Conservation (phyloP, 345 rosid species). For the Boechera divaricarpa region DNA sequence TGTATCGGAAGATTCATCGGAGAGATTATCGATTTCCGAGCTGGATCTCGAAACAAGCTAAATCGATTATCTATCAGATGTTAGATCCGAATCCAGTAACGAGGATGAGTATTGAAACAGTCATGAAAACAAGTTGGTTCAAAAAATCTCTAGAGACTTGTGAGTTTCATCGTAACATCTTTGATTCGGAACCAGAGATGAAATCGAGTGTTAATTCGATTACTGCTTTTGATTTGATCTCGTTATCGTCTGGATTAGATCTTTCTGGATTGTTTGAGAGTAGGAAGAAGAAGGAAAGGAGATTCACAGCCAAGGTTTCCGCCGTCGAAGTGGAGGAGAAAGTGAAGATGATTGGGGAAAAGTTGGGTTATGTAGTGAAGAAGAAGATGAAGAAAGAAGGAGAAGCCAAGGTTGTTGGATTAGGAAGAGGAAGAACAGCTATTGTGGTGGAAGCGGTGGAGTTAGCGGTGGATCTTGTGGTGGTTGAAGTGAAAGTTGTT, state of each 20-base stretch:
- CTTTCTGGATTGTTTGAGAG: slow-evolving; percentile 76
- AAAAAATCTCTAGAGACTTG: slow-evolving; percentile 50
- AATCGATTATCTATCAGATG: slow-evolving; percentile 63
- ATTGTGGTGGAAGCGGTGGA: slow-evolving; percentile 57
- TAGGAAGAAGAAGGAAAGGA: slow-evolving; percentile 54
- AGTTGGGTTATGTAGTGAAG: slow-evolving; percentile 69
- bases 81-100: slow-evolving; percentile 83
- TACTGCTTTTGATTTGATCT: slow-evolving; percentile 83
- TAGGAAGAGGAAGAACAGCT: slow-evolving; percentile 65
- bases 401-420: slow-evolving; percentile 43
- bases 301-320: slow-evolving; percentile 65
- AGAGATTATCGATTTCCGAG: slow-evolving; percentile 73
- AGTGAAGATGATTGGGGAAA: slow-evolving; percentile 64
- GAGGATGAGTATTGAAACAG: slow-evolving; percentile 66
- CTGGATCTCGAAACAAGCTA: slow-evolving; percentile 65
- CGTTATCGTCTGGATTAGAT: slow-evolving; percentile 74
- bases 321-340: slow-evolving; percentile 61
- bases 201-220: slow-evolving; percentile 39
- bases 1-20: slow-evolving; percentile 71
- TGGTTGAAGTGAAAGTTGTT: slow-evolving; percentile 69
- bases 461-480: slow-evolving; percentile 55
- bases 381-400: slow-evolving; percentile 61
- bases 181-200: slow-evolving; percentile 30
- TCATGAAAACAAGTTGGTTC: slow-evolving; percentile 72
- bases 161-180: slow-evolving; percentile 28